These are phyloP conservation scores for Venturia pyrina DNA, from an alignment of 2,329 filamentous ascomycete genomes.

Conservation along the genomic window DNA sequence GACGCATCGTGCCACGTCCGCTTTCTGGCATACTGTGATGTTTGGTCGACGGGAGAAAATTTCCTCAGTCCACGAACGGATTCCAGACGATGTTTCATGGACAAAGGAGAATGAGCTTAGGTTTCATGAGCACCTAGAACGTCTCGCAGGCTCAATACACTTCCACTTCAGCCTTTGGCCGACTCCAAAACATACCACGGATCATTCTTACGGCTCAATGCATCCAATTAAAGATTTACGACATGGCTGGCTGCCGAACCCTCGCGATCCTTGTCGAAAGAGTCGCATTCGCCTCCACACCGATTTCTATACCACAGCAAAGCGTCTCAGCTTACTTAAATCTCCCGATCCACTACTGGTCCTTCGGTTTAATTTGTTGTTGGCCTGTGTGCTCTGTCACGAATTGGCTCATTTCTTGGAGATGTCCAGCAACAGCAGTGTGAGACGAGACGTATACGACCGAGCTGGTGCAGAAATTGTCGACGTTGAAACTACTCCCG, in stretches of 20 bases:
- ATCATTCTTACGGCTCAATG: constrained; percentile 29
- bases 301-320: constrained; percentile 31
- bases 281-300: constrained; percentile 29
- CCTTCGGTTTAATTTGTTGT: constrained; percentile 29
- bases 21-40: constrained; percentile 29
- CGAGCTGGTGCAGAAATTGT: constrained; percentile 1
- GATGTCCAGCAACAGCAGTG: constrained; percentile 27
- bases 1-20: constrained; percentile 26
- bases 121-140: constrained; percentile 23
- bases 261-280: constrained; percentile 26
- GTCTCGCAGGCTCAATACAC: constrained; percentile 27
- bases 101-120: constrained; percentile 21
- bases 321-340: constrained; percentile 26
- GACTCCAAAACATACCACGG: constrained; percentile 17
- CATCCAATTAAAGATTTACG: constrained; percentile 28
- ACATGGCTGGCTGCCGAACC: constrained; percentile 25
- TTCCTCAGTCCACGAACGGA: constrained; percentile 21
- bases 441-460: constrained; percentile 20
- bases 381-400: constrained; percentile 28
- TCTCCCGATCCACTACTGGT: constrained; percentile 31
- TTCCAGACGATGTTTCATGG: constrained; percentile 25
- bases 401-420: constrained; percentile 32
- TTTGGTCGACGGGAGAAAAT: constrained; percentile 24
- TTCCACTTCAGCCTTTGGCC: constrained; percentile 29
- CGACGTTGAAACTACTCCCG: constrained; percentile 19